These are phyloP conservation scores for Stephania cephalantha DNA, from an alignment of 164 flowering plant species.

Conservation along the genomic window DNA sequence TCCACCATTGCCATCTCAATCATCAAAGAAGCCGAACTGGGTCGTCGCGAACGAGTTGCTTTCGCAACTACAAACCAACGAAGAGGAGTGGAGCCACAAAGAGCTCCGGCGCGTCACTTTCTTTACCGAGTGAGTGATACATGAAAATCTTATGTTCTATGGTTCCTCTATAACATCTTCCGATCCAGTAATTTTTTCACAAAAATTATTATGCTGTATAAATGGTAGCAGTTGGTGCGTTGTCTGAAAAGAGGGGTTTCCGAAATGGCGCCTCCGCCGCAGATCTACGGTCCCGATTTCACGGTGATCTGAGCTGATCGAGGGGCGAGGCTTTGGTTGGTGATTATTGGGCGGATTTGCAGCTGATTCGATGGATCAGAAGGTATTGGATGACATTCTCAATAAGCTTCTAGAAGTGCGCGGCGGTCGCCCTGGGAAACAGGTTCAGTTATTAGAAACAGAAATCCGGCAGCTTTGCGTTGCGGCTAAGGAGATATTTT, in stretches of 20 bases:
- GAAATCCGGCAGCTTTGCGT: not conserved
- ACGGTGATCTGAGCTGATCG: not conserved
- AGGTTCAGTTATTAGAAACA: not conserved
- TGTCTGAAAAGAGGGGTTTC: not conserved
- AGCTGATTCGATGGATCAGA: not conserved
- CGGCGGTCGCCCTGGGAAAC: not conserved
- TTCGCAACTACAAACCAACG: slow-evolving; percentile 24
- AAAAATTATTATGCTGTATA: not conserved
- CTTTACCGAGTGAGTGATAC: too few relatives aligned
- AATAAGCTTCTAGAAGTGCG: too few relatives aligned
- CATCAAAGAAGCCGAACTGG: not conserved
- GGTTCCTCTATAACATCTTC: too few relatives aligned
- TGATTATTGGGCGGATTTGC: too few relatives aligned
- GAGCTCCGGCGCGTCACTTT: slow-evolving; percentile 16
- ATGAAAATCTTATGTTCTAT: too few relatives aligned
- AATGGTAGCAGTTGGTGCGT: not conserved
- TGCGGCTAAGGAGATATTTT: not conserved
- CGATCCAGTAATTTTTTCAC: too few relatives aligned
- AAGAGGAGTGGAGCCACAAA: slow-evolving; percentile 28
- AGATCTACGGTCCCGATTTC: too few relatives aligned
- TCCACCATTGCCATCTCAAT: not conserved
- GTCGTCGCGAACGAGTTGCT: slow-evolving; percentile 14
- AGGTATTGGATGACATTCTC: not conserved
- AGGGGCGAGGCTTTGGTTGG: not conserved
- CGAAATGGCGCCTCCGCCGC: too few relatives aligned